Evolutionary conservation across 2,329 filamentous ascomycete genomes (phyloP), one percentile per base, ranked within the genome.

Genomic region (Exophiala mesophila): DNA sequence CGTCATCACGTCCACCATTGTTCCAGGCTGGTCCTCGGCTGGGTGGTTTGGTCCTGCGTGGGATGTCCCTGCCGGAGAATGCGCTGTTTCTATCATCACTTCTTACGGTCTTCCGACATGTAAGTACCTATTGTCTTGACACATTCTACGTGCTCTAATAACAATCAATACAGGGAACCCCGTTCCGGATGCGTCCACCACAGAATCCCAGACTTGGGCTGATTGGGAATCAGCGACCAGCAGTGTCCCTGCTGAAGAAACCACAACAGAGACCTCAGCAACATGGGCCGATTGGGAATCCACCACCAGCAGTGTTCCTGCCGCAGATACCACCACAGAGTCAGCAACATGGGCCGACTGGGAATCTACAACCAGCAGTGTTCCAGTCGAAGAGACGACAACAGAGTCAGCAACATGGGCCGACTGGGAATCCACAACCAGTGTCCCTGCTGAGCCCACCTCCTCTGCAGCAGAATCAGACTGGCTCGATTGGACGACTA

Each of bases 161-260:
- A 39, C 15, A 32, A n/a, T n/a, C n/a, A n/a, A 19, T 23, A 20
- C 20, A 53, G 50, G 51, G 51, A 34, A 44, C 36, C 51, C 51
- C n/a, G 50, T 49, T 4, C 45, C 51, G 26, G 36, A 39, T 13
- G 9, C 42, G 12, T 36, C 36, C 3, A 31, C 39, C 24, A 32
- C 39, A 4, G 29, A 35, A 24, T 39, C 18, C 34, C 13, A 37
- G 5, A 41, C 38, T 6, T 38, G 35, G 35, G 12, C 8, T 15
- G 36, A 30, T n/a, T 36, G 16, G 40, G 39, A 45, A 43, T 50
- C 51, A 16, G 31, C 51, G 29, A 52, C n/a, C n/a, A n/a, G 35
- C 41, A 41, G 53, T 44, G 45, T 53, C 36, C 51, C 55, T 43
- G 53, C 60, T 48, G 50, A 54, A 39, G 44, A 56, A 45, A 54